phyloP scores from a whole-genome alignment of 2,329 filamentous ascomycete species.

The Magnaporthales sp. region DNA sequence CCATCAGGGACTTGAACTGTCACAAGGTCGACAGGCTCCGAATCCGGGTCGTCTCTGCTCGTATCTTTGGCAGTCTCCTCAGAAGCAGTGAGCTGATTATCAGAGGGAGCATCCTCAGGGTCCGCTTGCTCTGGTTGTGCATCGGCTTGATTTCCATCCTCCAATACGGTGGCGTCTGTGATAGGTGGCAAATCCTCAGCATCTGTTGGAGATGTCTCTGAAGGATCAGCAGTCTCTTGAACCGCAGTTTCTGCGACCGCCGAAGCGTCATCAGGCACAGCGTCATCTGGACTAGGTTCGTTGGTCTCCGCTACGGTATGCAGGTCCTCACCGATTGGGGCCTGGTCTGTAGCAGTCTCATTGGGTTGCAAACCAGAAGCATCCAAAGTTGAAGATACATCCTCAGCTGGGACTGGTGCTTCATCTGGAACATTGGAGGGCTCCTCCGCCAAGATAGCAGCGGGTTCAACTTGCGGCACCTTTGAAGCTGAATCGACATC shows the following conservation, averaged over 20 bases:
- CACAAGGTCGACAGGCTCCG: background rate
- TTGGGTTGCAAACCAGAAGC: background rate
- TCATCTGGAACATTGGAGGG: background rate
- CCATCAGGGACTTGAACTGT: background rate
- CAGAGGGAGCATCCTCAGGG: background rate
- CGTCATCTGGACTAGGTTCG: background rate
- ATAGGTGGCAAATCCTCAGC: no score
- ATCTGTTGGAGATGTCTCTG: background rate
- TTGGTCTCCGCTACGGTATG: slow-evolving; percentile 5
- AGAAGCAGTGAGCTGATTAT: background rate
- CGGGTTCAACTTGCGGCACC: background rate
- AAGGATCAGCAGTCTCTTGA: background rate
- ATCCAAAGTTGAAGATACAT: background rate
- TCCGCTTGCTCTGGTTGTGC: background rate
- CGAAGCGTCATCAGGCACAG: background rate
- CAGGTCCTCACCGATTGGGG: background rate
- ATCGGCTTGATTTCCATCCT: no score
- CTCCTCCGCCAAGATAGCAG: background rate
- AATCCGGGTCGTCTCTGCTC: background rate
- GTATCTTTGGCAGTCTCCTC: background rate
- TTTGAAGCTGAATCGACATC: background rate
- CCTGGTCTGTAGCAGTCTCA: background rate
- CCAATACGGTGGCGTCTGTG: no score
- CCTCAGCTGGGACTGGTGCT: background rate
- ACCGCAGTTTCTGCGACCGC: background rate